Conservation (phyloP, 176 grass and related monocot genomes). For the Oryza coarctata region DNA sequence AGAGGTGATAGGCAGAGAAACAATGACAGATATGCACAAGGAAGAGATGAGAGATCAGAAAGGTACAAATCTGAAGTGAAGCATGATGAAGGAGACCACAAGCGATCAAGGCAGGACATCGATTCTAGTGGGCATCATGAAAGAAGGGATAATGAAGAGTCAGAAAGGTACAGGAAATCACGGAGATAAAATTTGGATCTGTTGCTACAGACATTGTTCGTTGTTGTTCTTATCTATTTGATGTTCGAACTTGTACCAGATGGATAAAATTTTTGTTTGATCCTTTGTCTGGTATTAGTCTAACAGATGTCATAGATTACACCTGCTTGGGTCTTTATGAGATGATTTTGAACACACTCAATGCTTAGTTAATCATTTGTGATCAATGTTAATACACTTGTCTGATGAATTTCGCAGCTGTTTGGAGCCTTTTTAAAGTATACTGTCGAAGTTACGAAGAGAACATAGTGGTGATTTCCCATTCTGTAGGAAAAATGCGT, state of each 20-base stretch:
- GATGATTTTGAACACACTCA: background rate
- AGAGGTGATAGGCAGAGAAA: slow-evolving; percentile 32
- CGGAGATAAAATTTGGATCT: background rate
- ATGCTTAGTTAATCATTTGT: background rate
- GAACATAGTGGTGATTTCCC: no score
- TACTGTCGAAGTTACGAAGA: background rate
- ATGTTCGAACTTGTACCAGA: slow-evolving; percentile 28
- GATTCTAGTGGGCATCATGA: slow-evolving; percentile 20
- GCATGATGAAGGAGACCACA: slow-evolving; percentile 10
- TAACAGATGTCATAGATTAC: background rate
- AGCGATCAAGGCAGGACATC: slow-evolving; percentile 7
- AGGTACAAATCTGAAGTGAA: slow-evolving; percentile 24
- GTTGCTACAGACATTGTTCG: background rate
- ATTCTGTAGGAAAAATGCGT: background rate
- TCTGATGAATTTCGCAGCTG: background rate
- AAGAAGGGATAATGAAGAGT: slow-evolving; percentile 23
- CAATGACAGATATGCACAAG: slow-evolving; percentile 9
- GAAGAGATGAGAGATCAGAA: slow-evolving; percentile 43
- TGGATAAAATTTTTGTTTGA: background rate
- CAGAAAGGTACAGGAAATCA: background rate
- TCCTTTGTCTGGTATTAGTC: background rate
- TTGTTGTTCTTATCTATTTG: background rate
- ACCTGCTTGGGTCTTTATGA: background rate
- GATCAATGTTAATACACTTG: background rate
- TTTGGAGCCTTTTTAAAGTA: background rate